Evolutionary conservation across 345 rosid genomes (phyloP), one percentile per base, ranked within the genome.

Genomic region (Linum usitatissimum): DNA sequence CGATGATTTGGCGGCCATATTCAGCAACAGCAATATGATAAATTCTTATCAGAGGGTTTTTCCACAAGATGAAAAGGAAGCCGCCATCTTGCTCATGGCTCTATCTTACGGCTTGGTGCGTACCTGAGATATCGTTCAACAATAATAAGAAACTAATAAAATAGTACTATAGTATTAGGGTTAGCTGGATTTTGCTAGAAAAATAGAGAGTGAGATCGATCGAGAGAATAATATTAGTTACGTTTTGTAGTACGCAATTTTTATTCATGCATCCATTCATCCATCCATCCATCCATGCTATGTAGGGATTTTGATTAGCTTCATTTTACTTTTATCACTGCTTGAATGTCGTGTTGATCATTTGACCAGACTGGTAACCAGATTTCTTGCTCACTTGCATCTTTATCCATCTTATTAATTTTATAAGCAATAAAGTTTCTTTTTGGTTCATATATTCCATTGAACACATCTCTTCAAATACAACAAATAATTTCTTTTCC

Each of bases 61-160:
- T 69, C 98, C 96, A 62, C 98, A 86, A 71, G 98, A 88, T 42
- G 98, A 91, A 78, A 88, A 89, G 75, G 96, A 91, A 77, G 98
- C 92, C 17, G 98, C 98, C 12, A 79, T 91, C 73, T 82, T 91
- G 57, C 87, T 91, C 38, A 91, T 91, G 96, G 96, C 98, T 68
- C 68, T 91, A 53, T 91, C 98, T 9, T 81, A 85, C 61, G 98
- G 98, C 28, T 76, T 92, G 53, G 93, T 88, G 61, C 88, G 73
- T 21, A 81, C 88, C 49, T 81, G 75, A 82, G 20, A 21, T 23
- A 40, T 18, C 6, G 6, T 34, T 34, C 38, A 4, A 34, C 38
- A 34, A 5, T 31, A 3, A 31, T 3, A 31, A 31, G 36, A 31
- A 6, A 31, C 36, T 31, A 31, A 31, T 34, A 34, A 34, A 34